Evolutionary conservation across 257 asterid species (phyloP).

Genomic region (Voacanga thouarsii): DNA sequence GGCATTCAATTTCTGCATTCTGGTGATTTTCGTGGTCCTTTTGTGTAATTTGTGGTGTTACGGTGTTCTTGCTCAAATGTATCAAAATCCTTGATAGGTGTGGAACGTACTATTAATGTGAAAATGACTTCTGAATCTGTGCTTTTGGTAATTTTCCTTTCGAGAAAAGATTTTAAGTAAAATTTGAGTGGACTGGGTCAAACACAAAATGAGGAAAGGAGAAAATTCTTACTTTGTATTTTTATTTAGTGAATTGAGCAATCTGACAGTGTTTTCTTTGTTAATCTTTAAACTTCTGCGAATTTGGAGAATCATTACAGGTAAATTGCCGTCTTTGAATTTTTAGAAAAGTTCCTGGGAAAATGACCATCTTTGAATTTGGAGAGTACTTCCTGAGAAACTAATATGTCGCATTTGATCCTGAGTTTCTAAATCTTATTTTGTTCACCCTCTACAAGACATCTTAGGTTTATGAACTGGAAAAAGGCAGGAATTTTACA

Average conservation of each 20-base stretch:
- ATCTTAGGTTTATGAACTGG: neutral
- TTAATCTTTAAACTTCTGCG: neutral
- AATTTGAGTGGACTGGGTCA: neutral
- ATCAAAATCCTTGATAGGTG: neutral
- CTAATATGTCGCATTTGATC: neutral
- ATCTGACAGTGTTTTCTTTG: neutral
- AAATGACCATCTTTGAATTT: neutral
- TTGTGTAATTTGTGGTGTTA: neutral
- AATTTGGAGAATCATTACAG: neutral
- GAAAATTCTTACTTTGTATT: neutral
- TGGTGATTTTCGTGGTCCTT: neutral
- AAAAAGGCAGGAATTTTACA: neutral
- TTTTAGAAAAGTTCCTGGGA: neutral
- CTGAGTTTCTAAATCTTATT: neutral
- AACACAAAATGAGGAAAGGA: neutral
- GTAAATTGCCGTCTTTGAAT: neutral
- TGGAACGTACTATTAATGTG: neutral
- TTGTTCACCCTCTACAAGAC: neutral
- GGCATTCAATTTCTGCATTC: neutral
- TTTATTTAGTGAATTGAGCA: neutral
- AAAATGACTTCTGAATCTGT: neutral
- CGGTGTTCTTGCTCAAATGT: neutral
- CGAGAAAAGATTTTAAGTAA: neutral
- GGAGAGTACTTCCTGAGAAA: neutral
- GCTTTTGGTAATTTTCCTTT: neutral